Evolutionary conservation across 768 basidiomycete genomes (phyloP).

Genomic region (Rhizopogon roseolus): DNA sequence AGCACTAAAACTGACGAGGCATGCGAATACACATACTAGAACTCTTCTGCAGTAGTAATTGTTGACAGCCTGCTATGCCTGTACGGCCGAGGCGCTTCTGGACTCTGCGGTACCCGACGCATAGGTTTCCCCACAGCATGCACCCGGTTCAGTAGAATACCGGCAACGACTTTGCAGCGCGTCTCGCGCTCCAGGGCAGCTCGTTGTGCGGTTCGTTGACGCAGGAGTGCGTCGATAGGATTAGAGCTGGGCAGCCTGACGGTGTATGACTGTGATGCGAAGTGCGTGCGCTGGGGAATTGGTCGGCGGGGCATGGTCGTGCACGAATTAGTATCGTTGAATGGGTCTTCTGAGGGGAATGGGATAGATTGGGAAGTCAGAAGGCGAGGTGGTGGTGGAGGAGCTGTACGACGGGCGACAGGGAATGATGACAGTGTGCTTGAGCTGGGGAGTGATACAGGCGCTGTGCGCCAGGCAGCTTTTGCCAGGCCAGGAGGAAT

Average conservation of each 20-base stretch:
- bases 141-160: constrained; percentile 51
- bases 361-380: constrained; percentile 10
- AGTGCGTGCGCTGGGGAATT: constrained; percentile 21
- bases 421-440: constrained; percentile 5
- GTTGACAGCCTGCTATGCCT: constrained; percentile 50
- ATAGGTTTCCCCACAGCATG: constrained; percentile 49
- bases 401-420: constrained; percentile 10
- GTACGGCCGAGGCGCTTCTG: constrained; percentile 34
- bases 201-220: constrained; percentile 26
- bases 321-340: constrained; percentile 20
- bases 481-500: constrained; percentile 17
- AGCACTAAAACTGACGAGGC: not conserved
- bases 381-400: constrained; percentile 9
- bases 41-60: constrained; percentile 42
- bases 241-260: constrained; percentile 20
- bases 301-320: constrained; percentile 3
- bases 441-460: constrained; percentile 8
- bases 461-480: constrained; percentile 20
- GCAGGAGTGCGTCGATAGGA: constrained; percentile 20
- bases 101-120: constrained; percentile 33
- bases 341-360: constrained; percentile 22
- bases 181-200: constrained; percentile 33
- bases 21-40: constrained; percentile 12
- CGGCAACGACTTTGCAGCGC: constrained; percentile 50
- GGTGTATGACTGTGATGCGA: constrained; percentile 21